Evolutionary conservation across 1,284 basidiomycete species (phyloP), one percentile per base, ranked within the genome.

Genomic region (Heterobasidion occidentale): DNA sequence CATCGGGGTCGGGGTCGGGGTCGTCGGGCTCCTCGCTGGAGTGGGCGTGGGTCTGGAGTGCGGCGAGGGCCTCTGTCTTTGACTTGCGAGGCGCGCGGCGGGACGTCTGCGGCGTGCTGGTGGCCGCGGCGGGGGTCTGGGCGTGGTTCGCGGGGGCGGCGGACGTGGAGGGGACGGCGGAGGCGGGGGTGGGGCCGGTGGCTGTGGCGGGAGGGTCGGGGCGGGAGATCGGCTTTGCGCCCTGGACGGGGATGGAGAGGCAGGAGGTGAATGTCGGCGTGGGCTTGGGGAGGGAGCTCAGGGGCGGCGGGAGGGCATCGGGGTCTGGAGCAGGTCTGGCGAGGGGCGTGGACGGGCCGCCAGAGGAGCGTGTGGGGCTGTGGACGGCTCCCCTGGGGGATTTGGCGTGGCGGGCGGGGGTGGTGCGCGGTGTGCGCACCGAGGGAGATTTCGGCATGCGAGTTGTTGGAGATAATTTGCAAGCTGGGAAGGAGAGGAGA

Each of bases 61-160:
- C 90, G 34, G 79, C 86, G 49, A 92, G 75, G 56, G 89, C 89
- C 62, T 92, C 88, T 46, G 83, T 89, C 78, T 92, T 92, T 63
- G 88, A 90, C 77, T 91, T 91, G 68, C 90, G 84, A 50, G 90
- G 88, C 45, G 89, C 87, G 58, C 89, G 79, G 71, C 80, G 82
- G 53, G 78, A 70, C 60, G 79, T 77, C 64, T 63, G 19, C 14
- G 52, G 5, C 3, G n/a, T 38, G 7, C 9, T 19, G 14, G 50
- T 8, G 15, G 50, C 17, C 12, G 17, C 6, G 4, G 46, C 27
- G 27, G 27, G 27, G 3, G 27, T 27, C 2, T 27, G 17, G 2
- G 46, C 5, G 19, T 47, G 14, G 42, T 35, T 7, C 52, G 59
- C 45, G 54, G 48, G 34, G 35, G 48, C 14, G 42, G 53, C 2